Base-by-base conservation (phyloP, 139 green algal species). In the Chlorella vulgaris region DNA sequence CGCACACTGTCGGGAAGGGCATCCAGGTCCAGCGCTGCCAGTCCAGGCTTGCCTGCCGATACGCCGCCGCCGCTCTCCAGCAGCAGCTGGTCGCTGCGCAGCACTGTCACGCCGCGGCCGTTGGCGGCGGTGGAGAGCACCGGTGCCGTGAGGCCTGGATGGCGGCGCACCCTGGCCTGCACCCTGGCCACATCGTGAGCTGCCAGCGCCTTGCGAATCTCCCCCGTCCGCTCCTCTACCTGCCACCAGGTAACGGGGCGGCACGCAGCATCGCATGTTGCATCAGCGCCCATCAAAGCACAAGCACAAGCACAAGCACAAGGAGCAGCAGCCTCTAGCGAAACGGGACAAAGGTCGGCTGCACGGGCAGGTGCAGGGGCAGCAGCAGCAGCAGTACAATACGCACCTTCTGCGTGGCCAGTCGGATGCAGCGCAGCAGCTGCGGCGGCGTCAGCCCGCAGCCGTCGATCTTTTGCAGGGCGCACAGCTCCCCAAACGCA, bases 401-500 rank as follows among this genome's bases (percentile, higher is more conserved):
- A 15, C 47, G 47, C 47, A 78, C 71, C 51, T 78, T 67, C 3
- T 66, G 53, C 0, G 71, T 79, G 58, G 81, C 87, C 33, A 89
- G 35, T 26, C 82, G 61, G 7, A 89, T 65, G 75, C 89, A 86
- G 5, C 61, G 76, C 71, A 89, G 60, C 13, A 95, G 70, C 85
- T 94, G 79, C 29, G 71, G 15, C 3, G 75, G 35, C 8, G 62
- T 73, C 22, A 97, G 78, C 1, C 88, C 91, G 42, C 91, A 80
- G 36, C 92, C 91, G 15, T 89, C 82, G 6, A 87, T 85, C 85
- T 97, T 97, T 53, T 95, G 90, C 55, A 96, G 80, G 15, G 89
- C 89, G 79, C 94, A 97, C 58, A 97, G 74, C 87, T 97, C 91
- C 18, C 83, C 77, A 67, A 88, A 86, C 7, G 88, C 61, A 62